These are phyloP conservation scores for Eimeria mitis DNA, from an alignment of 169 alveolate species.

Conservation along the genomic window DNA sequence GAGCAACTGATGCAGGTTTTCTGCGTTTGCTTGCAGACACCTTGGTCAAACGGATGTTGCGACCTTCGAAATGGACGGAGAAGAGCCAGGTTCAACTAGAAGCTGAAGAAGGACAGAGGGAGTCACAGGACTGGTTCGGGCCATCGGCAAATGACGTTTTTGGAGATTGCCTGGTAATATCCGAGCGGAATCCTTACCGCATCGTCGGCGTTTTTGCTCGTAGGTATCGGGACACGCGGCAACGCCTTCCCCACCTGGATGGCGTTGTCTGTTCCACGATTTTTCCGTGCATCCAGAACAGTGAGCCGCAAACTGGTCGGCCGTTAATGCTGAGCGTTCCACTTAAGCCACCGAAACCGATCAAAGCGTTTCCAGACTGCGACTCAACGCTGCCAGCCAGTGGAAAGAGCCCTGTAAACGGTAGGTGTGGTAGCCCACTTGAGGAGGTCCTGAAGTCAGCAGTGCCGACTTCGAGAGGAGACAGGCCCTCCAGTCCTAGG, in stretches of 20 bases:
- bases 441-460: background rate
- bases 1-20: background rate
- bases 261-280: conserved; percentile 12
- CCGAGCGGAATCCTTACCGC: conserved; percentile 38
- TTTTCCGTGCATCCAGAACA: conserved; percentile 53
- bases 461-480: background rate
- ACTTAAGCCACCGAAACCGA: background rate
- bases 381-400: background rate
- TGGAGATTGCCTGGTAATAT: conserved; percentile 42
- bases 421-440: background rate
- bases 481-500: background rate
- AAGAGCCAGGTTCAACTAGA: conserved; percentile 39
- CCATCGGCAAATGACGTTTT: conserved; percentile 68
- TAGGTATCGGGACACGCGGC: conserved; percentile 57
- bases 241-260: conserved; percentile 43
- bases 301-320: conserved; percentile 14
- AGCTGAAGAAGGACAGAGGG: background rate
- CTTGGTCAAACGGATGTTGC: conserved; percentile 40
- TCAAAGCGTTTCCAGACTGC: conserved; percentile 38
- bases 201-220: conserved; percentile 68
- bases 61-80: conserved; percentile 36
- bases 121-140: conserved; percentile 34
- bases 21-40: conserved; percentile 36
- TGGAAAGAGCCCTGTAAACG: background rate
- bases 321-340: background rate